Evolutionary conservation across 1,284 basidiomycete genomes (phyloP).

Genomic region (Ceratobasidium sp.): DNA sequence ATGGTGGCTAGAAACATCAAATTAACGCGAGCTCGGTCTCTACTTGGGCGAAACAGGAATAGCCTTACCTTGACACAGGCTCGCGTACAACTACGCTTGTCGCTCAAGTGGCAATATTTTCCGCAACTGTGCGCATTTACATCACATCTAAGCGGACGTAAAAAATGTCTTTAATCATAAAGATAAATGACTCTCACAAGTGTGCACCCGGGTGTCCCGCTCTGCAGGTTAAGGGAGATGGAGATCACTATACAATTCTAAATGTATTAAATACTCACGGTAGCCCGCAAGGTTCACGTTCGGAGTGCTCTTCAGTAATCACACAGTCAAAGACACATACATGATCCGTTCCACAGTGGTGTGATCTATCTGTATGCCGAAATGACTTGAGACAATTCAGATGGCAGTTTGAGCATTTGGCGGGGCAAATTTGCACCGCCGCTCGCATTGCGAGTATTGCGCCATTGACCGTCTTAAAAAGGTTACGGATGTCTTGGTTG

Average conservation of each 20-base stretch:
- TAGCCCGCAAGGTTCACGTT: constrained; percentile 59
- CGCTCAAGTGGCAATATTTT: constrained; percentile 60
- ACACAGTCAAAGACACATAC: constrained; percentile 62
- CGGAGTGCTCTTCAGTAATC: constrained; percentile 59
- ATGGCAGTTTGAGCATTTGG: constrained; percentile 64
- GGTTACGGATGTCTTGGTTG: constrained; percentile 63
- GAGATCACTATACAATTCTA: constrained; percentile 20
- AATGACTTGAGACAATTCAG: constrained; percentile 63
- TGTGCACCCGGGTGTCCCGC: constrained; percentile 70
- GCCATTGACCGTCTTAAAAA: constrained; percentile 59
- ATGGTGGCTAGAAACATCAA: constrained; percentile 57
- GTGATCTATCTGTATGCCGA: constrained; percentile 62
- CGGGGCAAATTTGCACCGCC: constrained; percentile 65
- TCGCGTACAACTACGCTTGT: constrained; percentile 63
- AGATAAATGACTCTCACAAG: constrained; percentile 58
- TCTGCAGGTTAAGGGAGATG: constrained; percentile 50
- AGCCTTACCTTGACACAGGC: constrained; percentile 65
- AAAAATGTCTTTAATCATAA: background rate
- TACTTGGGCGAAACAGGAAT: background rate
- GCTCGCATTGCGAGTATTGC: constrained; percentile 61
- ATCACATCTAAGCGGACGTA: constrained; percentile 60
- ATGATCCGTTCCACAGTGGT: constrained; percentile 61
- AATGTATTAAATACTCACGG: constrained; percentile 57
- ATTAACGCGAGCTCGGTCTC: no score
- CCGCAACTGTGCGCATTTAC: constrained; percentile 67